Base-by-base conservation (phyloP, 768 basidiomycete species). In the Boletus tomentosulus region DNA sequence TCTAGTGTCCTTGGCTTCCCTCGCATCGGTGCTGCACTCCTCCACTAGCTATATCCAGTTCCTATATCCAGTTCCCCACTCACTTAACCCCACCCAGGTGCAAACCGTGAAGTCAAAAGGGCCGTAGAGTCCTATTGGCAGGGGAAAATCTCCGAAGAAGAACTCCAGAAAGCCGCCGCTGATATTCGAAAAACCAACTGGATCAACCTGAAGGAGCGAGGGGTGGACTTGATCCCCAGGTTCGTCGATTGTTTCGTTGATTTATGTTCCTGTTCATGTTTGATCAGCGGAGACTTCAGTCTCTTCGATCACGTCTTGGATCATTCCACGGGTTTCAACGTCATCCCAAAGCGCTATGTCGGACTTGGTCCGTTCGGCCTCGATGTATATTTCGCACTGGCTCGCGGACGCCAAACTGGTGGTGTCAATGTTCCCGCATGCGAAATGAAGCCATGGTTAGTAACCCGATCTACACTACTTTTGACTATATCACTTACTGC, bases 401-500 rank as follows among this genome's bases (percentile, higher is more conserved):
- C 96, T 50, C 96, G 97, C 75, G 97, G 97, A 54, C 92, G 96
- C 61, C 97, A 99, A 75, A 80, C 88, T 39, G 90, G 84, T 59
- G 87, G 85, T 56, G 95, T 98, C 64, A 97, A 99, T 76, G 93
- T 98, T 60, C 92, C 92, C 47, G 93, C 95, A 46, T 92, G 84
- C 59, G 95, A 98, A 79, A 98, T 98, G 97, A 98, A 97, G 83
- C 98, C 98, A 76, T 99, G 97, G 96, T 92, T 68, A 64, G 85
- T 77, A 30, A 35, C 38, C 42, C 33, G 25, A 19, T 51, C 51
- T 3, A 49, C 15, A 16, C 28, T 30, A 28, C 7, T 25, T 25
- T 15, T 50, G 33, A 35, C 39, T 12, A 39, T 15, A 35, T 46
- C 16, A 3, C 38, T 65, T 28, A 54, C 30, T 46, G 30, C 45